Conservation (phyloP, 495 filamentous ascomycete genomes). For the Aspergillus baeticus region DNA sequence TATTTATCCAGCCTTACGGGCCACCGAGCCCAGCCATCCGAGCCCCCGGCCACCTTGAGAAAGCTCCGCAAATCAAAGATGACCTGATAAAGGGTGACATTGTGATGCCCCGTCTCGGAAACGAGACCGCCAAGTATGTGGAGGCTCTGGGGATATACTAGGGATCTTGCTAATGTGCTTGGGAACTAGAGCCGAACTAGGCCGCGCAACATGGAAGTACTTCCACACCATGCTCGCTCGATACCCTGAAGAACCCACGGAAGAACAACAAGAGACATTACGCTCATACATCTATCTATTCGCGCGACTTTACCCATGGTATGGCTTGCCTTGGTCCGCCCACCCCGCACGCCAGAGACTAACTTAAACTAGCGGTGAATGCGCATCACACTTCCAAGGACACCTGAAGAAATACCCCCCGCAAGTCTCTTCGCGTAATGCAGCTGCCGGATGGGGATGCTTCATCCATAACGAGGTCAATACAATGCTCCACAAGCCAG, state of each 20-base stretch:
- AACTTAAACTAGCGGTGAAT: slow-evolving; percentile 69
- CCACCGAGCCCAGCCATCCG: slow-evolving; percentile 42
- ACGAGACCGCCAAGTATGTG: slow-evolving; percentile 74
- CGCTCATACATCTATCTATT: slow-evolving; percentile 87
- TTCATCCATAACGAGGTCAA: slow-evolving; percentile 96
- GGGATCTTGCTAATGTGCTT: background rate
- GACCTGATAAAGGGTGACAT: slow-evolving; percentile 68
- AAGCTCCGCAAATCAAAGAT: slow-evolving; percentile 28
- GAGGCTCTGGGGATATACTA: background rate
- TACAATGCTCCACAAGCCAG: slow-evolving; percentile 72
- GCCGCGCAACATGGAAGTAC: slow-evolving; percentile 86
- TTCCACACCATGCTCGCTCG: slow-evolving; percentile 94
- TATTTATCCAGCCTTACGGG: slow-evolving; percentile 41
- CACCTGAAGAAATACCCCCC: slow-evolving; percentile 84
- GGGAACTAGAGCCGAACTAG: slow-evolving; percentile 71
- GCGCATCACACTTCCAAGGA: slow-evolving; percentile 84
- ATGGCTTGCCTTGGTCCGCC: slow-evolving; percentile 7
- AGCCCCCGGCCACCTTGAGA: slow-evolving; percentile 43
- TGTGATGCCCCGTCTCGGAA: slow-evolving; percentile 87
- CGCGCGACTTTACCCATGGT: slow-evolving; percentile 87
- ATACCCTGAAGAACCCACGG: slow-evolving; percentile 81
- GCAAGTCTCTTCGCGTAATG: slow-evolving; percentile 78
- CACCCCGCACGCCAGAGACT: slow-evolving; percentile 4
- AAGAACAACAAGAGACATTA: slow-evolving; percentile 80
- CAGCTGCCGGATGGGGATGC: slow-evolving; percentile 89